Percentiles rank a stretch among this genome's conserved stretches.
phyloP scores from a whole-genome alignment of 2,329 filamentous ascomycete species.

The Trichoderma cornu-damae region DNA sequence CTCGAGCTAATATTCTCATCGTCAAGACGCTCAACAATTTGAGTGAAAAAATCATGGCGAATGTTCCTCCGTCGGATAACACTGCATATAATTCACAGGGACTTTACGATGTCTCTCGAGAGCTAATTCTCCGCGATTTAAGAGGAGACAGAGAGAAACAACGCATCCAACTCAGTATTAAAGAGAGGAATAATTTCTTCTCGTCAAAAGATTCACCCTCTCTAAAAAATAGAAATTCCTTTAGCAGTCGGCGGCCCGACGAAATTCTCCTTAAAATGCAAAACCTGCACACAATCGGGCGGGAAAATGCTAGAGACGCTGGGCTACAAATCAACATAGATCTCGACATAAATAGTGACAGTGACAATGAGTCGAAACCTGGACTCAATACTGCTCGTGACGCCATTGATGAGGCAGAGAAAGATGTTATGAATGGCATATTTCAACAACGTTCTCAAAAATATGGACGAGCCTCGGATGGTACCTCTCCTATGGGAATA shows the following conservation, averaged over 20 bases:
- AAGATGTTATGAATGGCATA: slow-evolving; percentile 62
- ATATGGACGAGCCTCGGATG: slow-evolving; percentile 46
- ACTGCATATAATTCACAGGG: slow-evolving; percentile 54
- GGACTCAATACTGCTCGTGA: slow-evolving; percentile 64
- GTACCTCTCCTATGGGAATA: slow-evolving; percentile 49
- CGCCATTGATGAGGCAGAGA: slow-evolving; percentile 59
- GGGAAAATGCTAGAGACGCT: slow-evolving; percentile 46
- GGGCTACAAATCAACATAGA: slow-evolving; percentile 62
- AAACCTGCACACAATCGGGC: slow-evolving; percentile 51
- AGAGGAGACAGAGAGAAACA: slow-evolving; percentile 67
- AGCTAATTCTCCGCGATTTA: slow-evolving; percentile 75
- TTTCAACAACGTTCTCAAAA: slow-evolving; percentile 56
- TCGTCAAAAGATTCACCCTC: slow-evolving; percentile 51
- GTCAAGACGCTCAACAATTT: slow-evolving; percentile 83
- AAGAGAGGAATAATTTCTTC: slow-evolving; percentile 81
- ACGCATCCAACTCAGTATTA: slow-evolving; percentile 78
- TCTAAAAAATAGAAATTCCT: slow-evolving; percentile 46
- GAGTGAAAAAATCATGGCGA: slow-evolving; percentile 88
- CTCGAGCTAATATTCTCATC: slow-evolving; percentile 75
- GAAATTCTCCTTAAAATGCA: slow-evolving; percentile 63
- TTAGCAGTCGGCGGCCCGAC: slow-evolving; percentile 63
- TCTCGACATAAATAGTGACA: slow-evolving; percentile 65
- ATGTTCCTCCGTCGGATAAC: slow-evolving; percentile 73
- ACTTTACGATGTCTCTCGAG: slow-evolving; percentile 67
- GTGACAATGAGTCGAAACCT: slow-evolving; percentile 55